Conservation (phyloP, 2,329 filamentous ascomycete species). For the Madurella mycetomatis region DNA sequence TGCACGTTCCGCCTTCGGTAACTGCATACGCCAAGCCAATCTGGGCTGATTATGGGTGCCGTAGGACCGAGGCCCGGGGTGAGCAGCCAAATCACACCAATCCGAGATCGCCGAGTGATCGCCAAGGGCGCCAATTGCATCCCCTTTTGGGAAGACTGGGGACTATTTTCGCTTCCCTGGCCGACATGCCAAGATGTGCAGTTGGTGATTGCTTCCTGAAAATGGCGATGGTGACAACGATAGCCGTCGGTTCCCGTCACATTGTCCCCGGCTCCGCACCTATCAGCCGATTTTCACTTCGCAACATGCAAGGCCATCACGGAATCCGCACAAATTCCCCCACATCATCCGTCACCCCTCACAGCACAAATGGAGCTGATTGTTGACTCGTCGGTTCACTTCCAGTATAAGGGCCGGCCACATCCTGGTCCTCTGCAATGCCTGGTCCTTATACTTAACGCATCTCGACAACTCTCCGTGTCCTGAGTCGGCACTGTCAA, state of each 20-base stretch:
- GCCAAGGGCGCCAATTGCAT: constrained; percentile 14
- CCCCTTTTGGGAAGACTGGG: neutral
- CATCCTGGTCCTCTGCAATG: neutral
- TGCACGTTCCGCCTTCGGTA: constrained; percentile 12
- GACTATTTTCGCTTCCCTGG: constrained; percentile 17
- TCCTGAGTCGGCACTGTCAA: neutral
- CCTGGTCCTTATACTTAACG: neutral
- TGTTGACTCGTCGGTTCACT: neutral
- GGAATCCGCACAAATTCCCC: too few species aligned
- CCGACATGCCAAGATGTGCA: constrained; percentile 7
- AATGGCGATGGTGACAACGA: neutral
- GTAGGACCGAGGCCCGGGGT: neutral
- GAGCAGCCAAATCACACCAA: constrained; percentile 10
- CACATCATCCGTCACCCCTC: too few species aligned
- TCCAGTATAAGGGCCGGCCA: constrained; percentile 12
- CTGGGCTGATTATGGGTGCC: neutral
- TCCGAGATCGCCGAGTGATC: constrained; percentile 6
- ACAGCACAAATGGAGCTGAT: too few species aligned
- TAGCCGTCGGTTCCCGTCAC: neutral
- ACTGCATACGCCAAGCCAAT: constrained; percentile 17
- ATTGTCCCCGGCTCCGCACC: too few species aligned
- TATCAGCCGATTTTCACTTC: too few species aligned
- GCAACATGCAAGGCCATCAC: too few species aligned
- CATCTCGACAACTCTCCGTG: neutral
- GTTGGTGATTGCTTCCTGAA: neutral